Conservation (phyloP, 768 basidiomycete genomes). For the Lanmaoa pseudosensibilis region DNA sequence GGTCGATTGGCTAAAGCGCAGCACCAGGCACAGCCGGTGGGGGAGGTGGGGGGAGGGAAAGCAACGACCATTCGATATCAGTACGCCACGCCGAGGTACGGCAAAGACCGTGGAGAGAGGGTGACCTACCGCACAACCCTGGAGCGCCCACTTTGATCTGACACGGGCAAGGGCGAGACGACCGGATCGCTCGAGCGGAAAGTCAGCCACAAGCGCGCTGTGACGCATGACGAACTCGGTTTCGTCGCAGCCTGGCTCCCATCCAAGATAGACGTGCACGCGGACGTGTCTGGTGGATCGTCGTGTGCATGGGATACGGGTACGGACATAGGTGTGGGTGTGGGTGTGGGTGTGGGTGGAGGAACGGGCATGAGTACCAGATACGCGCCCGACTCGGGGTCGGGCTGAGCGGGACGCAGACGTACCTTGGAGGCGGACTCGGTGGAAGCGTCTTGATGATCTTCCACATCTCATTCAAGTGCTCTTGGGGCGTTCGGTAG, state of each 20-base stretch:
- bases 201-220: constrained; percentile 28
- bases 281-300: constrained; percentile 26
- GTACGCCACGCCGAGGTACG: background rate
- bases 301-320: no score
- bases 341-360: background rate
- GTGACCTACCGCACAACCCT: constrained; percentile 20
- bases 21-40: no score
- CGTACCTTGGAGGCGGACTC: constrained; percentile 19
- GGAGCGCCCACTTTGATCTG: constrained; percentile 24
- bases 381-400: background rate
- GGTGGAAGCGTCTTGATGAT: constrained; percentile 17
- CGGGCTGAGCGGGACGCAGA: background rate
- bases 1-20: constrained; percentile 19
- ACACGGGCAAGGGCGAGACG: constrained; percentile 19
- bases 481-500: constrained; percentile 17
- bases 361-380: background rate
- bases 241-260: constrained; percentile 31
- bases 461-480: constrained; percentile 28
- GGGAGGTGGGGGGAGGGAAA: background rate
- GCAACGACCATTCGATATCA: background rate
- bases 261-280: constrained; percentile 32
- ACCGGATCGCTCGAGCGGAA: constrained; percentile 26
- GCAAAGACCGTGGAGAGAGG: no score
- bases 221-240: constrained; percentile 28
- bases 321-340: no score